phyloP scores from a whole-genome alignment of 2,329 filamentous ascomycete species.

The Pseudodiploospora longispora region DNA sequence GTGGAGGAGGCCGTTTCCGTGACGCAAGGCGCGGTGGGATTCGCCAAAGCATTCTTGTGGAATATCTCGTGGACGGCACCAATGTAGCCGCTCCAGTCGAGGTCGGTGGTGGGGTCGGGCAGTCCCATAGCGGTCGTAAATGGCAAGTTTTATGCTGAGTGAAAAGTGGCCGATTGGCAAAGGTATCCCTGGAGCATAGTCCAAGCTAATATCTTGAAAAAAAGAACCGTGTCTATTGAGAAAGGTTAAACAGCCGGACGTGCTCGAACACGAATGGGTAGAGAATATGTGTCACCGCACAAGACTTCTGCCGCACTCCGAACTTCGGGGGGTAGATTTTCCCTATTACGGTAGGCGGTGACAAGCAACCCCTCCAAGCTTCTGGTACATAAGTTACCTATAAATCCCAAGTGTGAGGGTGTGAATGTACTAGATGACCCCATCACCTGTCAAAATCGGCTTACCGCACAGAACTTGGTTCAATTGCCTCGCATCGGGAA shows the following conservation, averaged over 20 bases:
- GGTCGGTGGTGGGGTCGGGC: conserved; percentile 59
- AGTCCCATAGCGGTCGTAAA: conserved; percentile 16
- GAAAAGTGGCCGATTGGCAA: too few species aligned
- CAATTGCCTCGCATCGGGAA: too few species aligned
- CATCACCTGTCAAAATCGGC: too few species aligned
- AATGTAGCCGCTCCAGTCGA: conserved; percentile 58
- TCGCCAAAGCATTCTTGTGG: conserved; percentile 52
- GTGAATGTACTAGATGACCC: too few species aligned
- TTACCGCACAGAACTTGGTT: too few species aligned
- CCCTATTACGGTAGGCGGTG: conserved; percentile 2
- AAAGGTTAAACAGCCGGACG: neutral
- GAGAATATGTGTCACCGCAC: too few species aligned
- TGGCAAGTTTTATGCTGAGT: too few species aligned
- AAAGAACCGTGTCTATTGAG: neutral
- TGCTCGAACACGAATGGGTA: neutral
- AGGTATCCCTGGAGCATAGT: too few species aligned
- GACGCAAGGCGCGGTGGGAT: conserved; percentile 53
- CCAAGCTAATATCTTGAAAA: neutral
- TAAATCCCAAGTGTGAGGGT: too few species aligned
- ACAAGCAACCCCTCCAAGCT: neutral
- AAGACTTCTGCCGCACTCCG: conserved; percentile 3
- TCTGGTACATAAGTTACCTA: too few species aligned
- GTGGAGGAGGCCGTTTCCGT: conserved; percentile 37
- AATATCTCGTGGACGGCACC: conserved; percentile 65
- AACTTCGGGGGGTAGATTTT: conserved; percentile 1